A percentile compares a stretch with the other conserved stretches of the same genome.
Conservation (phyloP, 148 eudicot genomes). For the Rhododendron ovatum region DNA sequence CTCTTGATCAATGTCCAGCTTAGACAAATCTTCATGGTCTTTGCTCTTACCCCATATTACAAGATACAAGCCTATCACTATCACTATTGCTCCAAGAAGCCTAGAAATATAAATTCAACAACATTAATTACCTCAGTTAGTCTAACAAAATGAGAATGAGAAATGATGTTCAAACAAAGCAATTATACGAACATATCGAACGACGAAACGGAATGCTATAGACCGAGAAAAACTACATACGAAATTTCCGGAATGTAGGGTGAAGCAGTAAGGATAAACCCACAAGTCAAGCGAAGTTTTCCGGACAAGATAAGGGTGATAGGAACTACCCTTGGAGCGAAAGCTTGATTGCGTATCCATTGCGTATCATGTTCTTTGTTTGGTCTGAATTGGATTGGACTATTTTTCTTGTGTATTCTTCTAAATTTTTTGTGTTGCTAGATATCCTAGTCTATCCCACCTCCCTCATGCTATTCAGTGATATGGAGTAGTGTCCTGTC, state of each 20-base stretch:
- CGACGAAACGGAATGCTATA: background rate
- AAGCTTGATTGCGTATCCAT: background rate
- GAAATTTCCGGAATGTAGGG: background rate
- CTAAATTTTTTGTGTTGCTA: too few relatives aligned
- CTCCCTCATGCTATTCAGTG: too few relatives aligned
- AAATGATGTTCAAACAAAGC: background rate
- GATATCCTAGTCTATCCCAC: too few relatives aligned
- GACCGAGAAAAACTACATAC: background rate
- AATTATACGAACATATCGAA: background rate
- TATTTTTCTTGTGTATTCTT: background rate
- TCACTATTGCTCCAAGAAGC: slow-evolving; percentile 36
- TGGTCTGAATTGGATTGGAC: background rate
- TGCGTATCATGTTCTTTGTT: background rate
- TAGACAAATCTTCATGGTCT: slow-evolving; percentile 18
- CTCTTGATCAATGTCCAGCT: slow-evolving; percentile 4
- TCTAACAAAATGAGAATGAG: background rate
- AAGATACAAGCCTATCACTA: slow-evolving; percentile 41
- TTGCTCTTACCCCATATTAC: slow-evolving; percentile 42
- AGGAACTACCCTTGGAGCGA: background rate
- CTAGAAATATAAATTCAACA: slow-evolving; percentile 9
- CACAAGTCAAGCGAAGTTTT: background rate
- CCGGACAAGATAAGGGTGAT: background rate
- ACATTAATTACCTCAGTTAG: background rate
- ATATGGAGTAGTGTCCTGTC: background rate
- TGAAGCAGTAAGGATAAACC: background rate